Evolutionary conservation across 805 yeast genomes (phyloP), one percentile per base, ranked within the genome.

Genomic region (Sugiyamaella marilandica): DNA sequence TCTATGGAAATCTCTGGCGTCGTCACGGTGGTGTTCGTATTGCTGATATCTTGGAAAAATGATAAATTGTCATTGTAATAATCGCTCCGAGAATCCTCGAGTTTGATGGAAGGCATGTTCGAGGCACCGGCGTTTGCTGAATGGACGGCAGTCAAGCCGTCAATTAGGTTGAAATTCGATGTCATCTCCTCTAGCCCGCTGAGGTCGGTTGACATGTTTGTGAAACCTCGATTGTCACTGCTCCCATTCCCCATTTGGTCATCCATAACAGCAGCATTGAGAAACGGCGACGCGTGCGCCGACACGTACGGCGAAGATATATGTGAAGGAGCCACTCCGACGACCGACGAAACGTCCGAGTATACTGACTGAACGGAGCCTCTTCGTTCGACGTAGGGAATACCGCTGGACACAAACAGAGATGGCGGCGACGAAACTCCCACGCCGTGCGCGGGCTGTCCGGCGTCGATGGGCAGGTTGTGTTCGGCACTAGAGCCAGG

Each of bases 221-320:
- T 24, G 7, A 24, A 24, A 24, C 29, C 29, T 24, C 29, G 29
- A 7, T 24, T 24, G 29, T 24, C 29, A 7, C 24, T 5, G 21
- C 21, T 21, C 19, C 11, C 24, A 39, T 19, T 19, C 8, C 19
- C 24, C 18, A 34, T 13, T 5, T 34, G 4, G 29, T 41, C 14
- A 4, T 34, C 45, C 2, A 11, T 9, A 24, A 24, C 29, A 14
- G 39, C 29, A 7, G 56, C 46, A 2, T 39, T 35, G 9, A 55
- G 45, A 41, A 46, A 57, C n/a, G 60, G 60, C 19, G 59, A 56
- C 5, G 37, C 16, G n/a, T 46, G 19, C 4, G 58, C 54, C 33
- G 59, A 54, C 13, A 52, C 49, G 50, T 56, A 56, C 13, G 58
- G 58, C 10, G 59, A 54, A 19, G 33, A 4, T 10, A 29, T 31